Conservation (phyloP, 192 early-diverging fungal species). For the Coemansia sp. region DNA sequence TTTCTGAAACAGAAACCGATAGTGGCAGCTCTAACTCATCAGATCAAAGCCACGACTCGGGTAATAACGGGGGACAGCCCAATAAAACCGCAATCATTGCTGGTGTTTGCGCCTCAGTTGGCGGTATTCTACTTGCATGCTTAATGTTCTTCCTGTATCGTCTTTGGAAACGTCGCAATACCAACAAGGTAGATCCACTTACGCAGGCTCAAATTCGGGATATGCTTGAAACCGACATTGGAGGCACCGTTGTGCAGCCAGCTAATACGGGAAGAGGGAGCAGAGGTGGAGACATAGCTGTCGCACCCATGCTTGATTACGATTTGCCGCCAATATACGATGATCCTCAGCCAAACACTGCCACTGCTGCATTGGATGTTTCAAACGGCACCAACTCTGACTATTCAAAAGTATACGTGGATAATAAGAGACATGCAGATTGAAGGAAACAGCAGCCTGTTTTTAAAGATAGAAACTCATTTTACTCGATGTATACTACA, state of each 20-base stretch:
- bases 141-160: neutral
- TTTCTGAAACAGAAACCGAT: too few species aligned
- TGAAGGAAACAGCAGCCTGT: too few species aligned
- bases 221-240: neutral
- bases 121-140: neutral
- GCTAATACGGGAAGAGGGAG: too few species aligned
- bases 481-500: too few species aligned
- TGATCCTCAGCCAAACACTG: neutral
- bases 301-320: neutral
- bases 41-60: neutral
- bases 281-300: neutral
- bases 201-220: neutral
- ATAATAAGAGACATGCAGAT: too few species aligned
- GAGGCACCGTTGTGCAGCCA: neutral
- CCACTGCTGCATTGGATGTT: too few species aligned
- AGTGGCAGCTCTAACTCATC: neutral
- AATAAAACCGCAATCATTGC: neutral
- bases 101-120: neutral
- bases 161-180: neutral
- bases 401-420: too few species aligned
- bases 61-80: neutral
- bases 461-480: too few species aligned
- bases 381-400: too few species aligned
- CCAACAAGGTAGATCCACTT: neutral
- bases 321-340: constrained; percentile 1